phyloP scores from a whole-genome alignment of 2,329 filamentous ascomycete species.

The Calonectria crousiana region DNA sequence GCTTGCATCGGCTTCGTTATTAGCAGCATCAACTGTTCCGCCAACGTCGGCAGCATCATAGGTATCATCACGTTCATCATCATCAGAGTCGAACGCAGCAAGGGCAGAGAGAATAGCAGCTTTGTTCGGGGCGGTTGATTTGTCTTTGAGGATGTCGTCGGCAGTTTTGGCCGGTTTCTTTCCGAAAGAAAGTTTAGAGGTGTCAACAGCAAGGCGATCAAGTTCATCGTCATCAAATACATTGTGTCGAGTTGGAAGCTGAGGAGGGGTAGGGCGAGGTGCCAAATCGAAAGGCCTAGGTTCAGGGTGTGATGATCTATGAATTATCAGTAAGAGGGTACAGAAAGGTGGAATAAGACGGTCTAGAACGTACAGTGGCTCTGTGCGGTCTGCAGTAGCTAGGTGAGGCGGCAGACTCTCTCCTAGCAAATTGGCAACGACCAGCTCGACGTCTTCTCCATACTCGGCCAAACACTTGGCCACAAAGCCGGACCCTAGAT shows the following conservation, averaged over 20 bases:
- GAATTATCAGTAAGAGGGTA: constrained; percentile 33
- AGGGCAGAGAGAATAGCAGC: constrained; percentile 90
- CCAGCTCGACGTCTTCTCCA: constrained; percentile 79
- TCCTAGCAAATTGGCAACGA: constrained; percentile 85
- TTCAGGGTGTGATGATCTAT: constrained; percentile 45
- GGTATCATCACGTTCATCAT: constrained; percentile 96
- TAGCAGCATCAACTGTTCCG: constrained; percentile 82
- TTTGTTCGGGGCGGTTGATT: constrained; percentile 76
- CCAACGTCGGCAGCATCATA: constrained; percentile 95
- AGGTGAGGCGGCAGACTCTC: constrained; percentile 79
- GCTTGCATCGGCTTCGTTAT: constrained; percentile 63
- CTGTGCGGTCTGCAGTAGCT: constrained; percentile 70
- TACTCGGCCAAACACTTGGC: constrained; percentile 85
- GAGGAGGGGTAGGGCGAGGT: constrained; percentile 70
- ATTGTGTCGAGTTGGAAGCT: constrained; percentile 73
- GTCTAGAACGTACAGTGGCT: constrained; percentile 67
- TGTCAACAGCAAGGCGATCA: constrained; percentile 75
- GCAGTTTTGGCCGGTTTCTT: constrained; percentile 75
- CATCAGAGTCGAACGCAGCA: constrained; percentile 90
- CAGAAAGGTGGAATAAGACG: background rate
- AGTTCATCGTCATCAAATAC: constrained; percentile 86
- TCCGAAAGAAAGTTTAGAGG: constrained; percentile 81
- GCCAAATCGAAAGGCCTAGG: constrained; percentile 57
- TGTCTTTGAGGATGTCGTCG: constrained; percentile 78
- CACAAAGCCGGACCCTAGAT: constrained; percentile 86